Evolutionary conservation across 768 basidiomycete species (phyloP).

Genomic region (Rossbeevera mucosa): DNA sequence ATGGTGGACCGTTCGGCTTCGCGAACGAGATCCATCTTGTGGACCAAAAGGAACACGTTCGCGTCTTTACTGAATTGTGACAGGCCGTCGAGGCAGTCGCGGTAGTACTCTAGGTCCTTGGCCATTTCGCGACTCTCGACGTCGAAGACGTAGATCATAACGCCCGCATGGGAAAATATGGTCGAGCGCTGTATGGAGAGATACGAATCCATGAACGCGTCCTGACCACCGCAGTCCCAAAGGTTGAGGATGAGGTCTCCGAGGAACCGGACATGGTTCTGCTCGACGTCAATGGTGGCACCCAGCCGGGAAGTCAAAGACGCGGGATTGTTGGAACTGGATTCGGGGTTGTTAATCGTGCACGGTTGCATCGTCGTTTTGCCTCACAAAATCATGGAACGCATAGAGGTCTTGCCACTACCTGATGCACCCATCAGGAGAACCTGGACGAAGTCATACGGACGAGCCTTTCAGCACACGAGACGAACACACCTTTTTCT

Average conservation of each 20-base stretch:
- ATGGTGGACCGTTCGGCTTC: conserved; percentile 48
- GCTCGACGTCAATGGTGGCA: conserved; percentile 97
- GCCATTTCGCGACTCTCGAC: conserved; percentile 79
- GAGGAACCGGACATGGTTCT: conserved; percentile 95
- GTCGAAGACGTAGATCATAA: conserved; percentile 98
- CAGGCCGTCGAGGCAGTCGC: conserved; percentile 83
- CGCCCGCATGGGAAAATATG: conserved; percentile 94
- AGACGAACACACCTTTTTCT: conserved; percentile 28
- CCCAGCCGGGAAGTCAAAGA: conserved; percentile 87
- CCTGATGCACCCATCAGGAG: conserved; percentile 97
- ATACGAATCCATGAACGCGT: conserved; percentile 97
- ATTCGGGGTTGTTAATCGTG: conserved; percentile 4
- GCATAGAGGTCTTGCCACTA: conserved; percentile 96
- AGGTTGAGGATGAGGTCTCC: conserved; percentile 94
- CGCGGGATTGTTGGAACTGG: conserved; percentile 92
- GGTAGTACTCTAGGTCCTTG: conserved; percentile 89
- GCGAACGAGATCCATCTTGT: conserved; percentile 96
- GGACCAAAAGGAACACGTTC: conserved; percentile 82
- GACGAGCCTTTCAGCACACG: background rate
- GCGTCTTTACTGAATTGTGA: conserved; percentile 77
- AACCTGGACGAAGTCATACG: conserved; percentile 48
- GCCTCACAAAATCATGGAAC: conserved; percentile 95
- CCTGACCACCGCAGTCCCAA: conserved; percentile 99
- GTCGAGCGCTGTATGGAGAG: conserved; percentile 87
- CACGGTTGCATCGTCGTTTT: background rate